Conservation (phyloP, 108 stramenopile species). For the Skeletonema grethae region DNA sequence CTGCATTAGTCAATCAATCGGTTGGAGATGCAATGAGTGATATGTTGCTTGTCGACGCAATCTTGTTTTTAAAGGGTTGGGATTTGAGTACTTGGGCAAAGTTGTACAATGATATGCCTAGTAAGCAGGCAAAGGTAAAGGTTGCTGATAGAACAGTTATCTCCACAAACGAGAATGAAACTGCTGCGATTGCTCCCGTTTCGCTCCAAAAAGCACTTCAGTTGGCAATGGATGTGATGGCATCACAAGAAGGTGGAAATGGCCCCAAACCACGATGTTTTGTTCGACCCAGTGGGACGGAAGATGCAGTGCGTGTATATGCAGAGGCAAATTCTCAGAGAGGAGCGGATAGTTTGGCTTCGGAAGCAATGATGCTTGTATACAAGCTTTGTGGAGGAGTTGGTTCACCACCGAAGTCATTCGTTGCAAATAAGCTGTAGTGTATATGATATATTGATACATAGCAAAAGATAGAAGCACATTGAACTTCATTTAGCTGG, state of each 20-base stretch:
- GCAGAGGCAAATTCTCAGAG: conserved; percentile 87
- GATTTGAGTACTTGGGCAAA: conserved; percentile 76
- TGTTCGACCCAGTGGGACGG: conserved; percentile 98
- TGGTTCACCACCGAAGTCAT: conserved; percentile 61
- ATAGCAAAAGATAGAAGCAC: no score
- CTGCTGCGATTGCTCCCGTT: conserved; percentile 69
- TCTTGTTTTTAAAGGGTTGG: conserved; percentile 71
- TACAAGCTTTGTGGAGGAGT: conserved; percentile 68
- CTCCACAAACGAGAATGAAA: conserved; percentile 90
- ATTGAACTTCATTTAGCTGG: no score
- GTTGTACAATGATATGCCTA: conserved; percentile 93
- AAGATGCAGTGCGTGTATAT: conserved; percentile 98
- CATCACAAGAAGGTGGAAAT: conserved; percentile 20
- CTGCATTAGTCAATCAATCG: conserved; percentile 88
- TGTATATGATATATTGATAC: not conserved
- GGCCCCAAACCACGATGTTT: conserved; percentile 81
- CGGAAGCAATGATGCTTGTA: conserved; percentile 71
- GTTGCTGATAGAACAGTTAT: conserved; percentile 89
- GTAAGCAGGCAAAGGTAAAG: conserved; percentile 90
- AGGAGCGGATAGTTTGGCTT: conserved; percentile 72
- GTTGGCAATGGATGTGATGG: conserved; percentile 55
- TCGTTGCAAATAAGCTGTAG: conserved; percentile 41
- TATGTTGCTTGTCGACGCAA: conserved; percentile 91
- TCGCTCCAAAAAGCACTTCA: conserved; percentile 88
- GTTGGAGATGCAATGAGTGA: conserved; percentile 98